Percentiles rank a stretch among this genome's conserved stretches.
Evolutionary conservation across 495 filamentous ascomycete species (phyloP).

Genomic region (Penicillium lagena): DNA sequence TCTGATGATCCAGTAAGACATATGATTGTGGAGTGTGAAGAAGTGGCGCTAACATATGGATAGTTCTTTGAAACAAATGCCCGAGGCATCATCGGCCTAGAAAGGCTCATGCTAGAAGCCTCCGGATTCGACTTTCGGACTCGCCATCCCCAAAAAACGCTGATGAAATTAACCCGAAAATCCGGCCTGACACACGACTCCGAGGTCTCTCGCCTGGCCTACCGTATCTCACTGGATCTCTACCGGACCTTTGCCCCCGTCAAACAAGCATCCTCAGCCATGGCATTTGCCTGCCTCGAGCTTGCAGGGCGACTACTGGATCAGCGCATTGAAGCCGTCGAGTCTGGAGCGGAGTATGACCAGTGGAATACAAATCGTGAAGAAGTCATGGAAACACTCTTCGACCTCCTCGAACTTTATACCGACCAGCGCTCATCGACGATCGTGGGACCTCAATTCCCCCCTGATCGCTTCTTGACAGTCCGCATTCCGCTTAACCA

Average conservation of each 20-base stretch:
- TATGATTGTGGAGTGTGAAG: background rate
- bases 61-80: conserved; percentile 73
- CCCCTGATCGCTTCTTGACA: conserved; percentile 69
- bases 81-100: conserved; percentile 76
- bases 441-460: conserved; percentile 61
- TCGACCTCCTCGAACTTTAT: conserved; percentile 85
- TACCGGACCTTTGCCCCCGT: conserved; percentile 90
- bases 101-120: conserved; percentile 89
- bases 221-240: conserved; percentile 77
- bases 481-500: conserved; percentile 84
- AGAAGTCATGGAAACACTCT: conserved; percentile 74
- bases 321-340: conserved; percentile 38
- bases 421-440: conserved; percentile 70
- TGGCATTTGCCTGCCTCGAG: conserved; percentile 78
- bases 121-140: conserved; percentile 92
- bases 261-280: conserved; percentile 73
- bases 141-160: conserved; percentile 74
- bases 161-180: conserved; percentile 64
- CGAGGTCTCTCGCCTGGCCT: conserved; percentile 56
- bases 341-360: conserved; percentile 38
- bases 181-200: conserved; percentile 45
- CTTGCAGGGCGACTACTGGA: conserved; percentile 64
- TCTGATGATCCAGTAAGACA: conserved; percentile 68
- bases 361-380: conserved; percentile 56
- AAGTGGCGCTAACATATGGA: background rate